Conservation (phyloP, 2,329 filamentous ascomycete species). For the Colletotrichum sp. region DNA sequence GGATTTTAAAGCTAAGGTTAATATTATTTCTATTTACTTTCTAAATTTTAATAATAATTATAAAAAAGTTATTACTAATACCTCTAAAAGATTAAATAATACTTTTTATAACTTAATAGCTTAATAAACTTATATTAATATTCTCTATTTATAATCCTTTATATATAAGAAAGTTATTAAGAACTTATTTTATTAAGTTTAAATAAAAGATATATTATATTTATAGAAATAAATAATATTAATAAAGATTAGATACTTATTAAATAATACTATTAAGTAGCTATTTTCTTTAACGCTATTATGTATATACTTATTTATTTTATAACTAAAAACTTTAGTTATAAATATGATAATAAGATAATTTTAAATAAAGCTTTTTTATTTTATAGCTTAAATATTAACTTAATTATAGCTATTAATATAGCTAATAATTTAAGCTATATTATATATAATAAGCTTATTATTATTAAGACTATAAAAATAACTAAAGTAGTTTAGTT, state of each 20-base stretch:
- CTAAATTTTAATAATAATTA: no score
- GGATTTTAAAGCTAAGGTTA: accelerated
- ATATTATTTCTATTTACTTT: neutral
- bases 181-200: no score
- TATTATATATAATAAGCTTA: neutral
- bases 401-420: neutral
- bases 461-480: neutral
- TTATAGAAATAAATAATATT: accelerated
- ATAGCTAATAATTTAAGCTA: no score
- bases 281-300: accelerated
- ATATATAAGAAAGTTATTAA: no score
- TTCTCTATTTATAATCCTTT: no score
- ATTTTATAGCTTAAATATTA: neutral
- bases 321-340: no score
- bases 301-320: no score
- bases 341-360: no score
- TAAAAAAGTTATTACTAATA: neutral
- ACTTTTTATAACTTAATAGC: neutral
- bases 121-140: no score
- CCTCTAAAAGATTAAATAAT: neutral
- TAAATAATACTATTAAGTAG: no score
- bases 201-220: neutral
- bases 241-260: neutral
- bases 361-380: no score
- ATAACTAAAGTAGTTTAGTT: neutral